These are phyloP conservation scores for Lyophyllum semitale DNA, from an alignment of 768 basidiomycete genomes.

Conservation along the genomic window DNA sequence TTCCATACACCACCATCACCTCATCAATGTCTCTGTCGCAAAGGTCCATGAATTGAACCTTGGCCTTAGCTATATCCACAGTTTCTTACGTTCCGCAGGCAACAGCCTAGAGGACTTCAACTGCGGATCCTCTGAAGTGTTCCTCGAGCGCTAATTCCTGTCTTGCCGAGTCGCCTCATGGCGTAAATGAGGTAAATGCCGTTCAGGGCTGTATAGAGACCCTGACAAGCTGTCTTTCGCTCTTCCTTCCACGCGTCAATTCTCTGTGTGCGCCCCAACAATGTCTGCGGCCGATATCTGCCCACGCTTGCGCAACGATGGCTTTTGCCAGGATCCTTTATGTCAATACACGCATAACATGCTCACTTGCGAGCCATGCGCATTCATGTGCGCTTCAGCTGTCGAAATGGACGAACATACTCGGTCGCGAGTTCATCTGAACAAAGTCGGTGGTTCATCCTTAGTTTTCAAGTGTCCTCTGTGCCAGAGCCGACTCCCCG, in stretches of 20 bases:
- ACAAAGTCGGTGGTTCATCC: slow-evolving; percentile 15
- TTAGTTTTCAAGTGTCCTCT: slow-evolving; percentile 11
- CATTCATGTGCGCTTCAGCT: slow-evolving; percentile 19
- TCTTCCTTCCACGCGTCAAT: background rate
- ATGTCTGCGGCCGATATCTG: slow-evolving; percentile 10
- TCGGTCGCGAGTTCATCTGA: slow-evolving; percentile 11
- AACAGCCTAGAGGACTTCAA: no score
- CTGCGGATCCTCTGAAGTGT: background rate
- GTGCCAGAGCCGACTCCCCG: slow-evolving; percentile 5
- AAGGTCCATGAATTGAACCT: no score
- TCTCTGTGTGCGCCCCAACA: background rate
- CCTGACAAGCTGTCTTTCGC: background rate
- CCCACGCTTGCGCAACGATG: slow-evolving; percentile 16
- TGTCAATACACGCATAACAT: slow-evolving; percentile 16
- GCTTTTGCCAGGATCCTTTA: slow-evolving; percentile 14
- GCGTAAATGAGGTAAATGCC: background rate
- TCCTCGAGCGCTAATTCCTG: background rate
- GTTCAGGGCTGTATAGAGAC: background rate
- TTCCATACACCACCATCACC: no score
- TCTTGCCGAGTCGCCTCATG: background rate
- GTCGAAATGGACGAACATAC: slow-evolving; percentile 13
- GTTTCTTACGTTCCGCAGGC: no score
- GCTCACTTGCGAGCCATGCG: slow-evolving; percentile 21
- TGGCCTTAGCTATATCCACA: no score
- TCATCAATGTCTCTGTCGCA: no score